Base-by-base conservation (phyloP, 1,139 yeast species). In the Zygotorulaspora mrakii region DNA sequence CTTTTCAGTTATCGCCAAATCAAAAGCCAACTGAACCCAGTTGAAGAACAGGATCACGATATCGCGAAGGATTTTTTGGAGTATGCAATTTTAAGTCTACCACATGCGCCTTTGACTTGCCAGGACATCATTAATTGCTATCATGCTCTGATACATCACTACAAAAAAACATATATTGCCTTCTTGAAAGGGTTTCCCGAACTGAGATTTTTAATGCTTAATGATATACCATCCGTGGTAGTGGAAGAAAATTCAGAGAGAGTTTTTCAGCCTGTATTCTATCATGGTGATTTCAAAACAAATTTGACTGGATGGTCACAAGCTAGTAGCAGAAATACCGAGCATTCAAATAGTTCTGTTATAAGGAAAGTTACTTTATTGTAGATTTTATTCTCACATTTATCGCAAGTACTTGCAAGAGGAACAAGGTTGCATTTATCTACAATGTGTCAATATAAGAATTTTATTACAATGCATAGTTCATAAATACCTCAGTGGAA, bases 211-310 rank as follows among this genome's bases (percentile, higher is more conserved):
- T 46, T 68, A 39, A 69, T 67, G 44, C 37, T 68, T 28, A 67
- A 67, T 42, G 71, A 68, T 38, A 62, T 68, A 8, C 65, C 71
- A 3, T 61, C 68, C 4, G 48, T 65, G 9, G 54, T 65, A 4
- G 47, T 61, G 14, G 58, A 56, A 17, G 57, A 55, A 20, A 43
- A 55, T 28, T 45, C 43, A 12, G 60, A 58, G 37, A 49, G 60
- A 26, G 46, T 54, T 25, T 55, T 52, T 47, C 64, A 52, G 39
- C 68, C 69, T 5, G 53, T 64, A 5, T 66, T 64, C 40, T 64
- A 61, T 36, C 61, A 55, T 35, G 43, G 49, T 3, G 60, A 56
- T 6, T 65, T 50, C 38, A 38, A 40, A 17, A 55, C 66, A 2
- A 65, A 65, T 43, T 51, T 64, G 35, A 39, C 45, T 21, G 61